Evolutionary conservation across 352 stramenopile genomes (phyloP).

Genomic region (Pythium brassicae): DNA sequence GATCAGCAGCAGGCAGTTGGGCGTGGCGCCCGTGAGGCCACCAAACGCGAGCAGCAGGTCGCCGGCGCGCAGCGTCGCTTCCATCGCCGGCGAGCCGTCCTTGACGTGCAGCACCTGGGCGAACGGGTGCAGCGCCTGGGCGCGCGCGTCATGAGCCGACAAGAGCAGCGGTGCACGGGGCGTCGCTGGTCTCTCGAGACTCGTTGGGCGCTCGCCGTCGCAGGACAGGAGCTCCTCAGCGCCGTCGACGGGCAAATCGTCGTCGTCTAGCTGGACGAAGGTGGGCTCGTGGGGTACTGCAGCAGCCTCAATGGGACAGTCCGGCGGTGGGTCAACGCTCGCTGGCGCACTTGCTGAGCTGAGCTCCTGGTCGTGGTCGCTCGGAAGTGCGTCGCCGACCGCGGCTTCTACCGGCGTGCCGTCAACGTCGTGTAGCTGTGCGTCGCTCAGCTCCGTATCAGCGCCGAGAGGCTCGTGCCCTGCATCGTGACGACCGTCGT

Average conservation of each 20-base stretch:
- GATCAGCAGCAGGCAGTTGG: slow-evolving; percentile 50
- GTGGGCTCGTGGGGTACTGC: neutral
- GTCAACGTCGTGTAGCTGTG: no score
- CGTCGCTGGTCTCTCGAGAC: no score
- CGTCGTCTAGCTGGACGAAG: no score
- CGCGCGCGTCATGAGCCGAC: neutral
- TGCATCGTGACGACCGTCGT: neutral
- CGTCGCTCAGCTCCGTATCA: no score
- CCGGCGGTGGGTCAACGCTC: neutral
- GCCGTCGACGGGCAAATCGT: no score
- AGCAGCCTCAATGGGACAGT: neutral
- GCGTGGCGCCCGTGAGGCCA: slow-evolving; percentile 32
- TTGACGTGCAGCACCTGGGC: slow-evolving; percentile 43
- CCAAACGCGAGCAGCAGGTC: slow-evolving; percentile 55
- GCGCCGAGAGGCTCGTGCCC: neutral
- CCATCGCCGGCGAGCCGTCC: slow-evolving; percentile 36
- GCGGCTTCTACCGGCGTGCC: no score
- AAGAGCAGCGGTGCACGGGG: neutral
- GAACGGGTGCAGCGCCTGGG: slow-evolving; percentile 24
- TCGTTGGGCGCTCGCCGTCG: neutral
- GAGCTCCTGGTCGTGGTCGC: neutral
- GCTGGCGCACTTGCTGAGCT: neutral
- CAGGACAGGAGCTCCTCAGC: no score
- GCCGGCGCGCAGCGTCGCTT: slow-evolving; percentile 29
- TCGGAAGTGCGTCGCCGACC: no score